phyloP scores from a whole-genome alignment of 306 rosid species.

The Pyrus pyrifolia region DNA sequence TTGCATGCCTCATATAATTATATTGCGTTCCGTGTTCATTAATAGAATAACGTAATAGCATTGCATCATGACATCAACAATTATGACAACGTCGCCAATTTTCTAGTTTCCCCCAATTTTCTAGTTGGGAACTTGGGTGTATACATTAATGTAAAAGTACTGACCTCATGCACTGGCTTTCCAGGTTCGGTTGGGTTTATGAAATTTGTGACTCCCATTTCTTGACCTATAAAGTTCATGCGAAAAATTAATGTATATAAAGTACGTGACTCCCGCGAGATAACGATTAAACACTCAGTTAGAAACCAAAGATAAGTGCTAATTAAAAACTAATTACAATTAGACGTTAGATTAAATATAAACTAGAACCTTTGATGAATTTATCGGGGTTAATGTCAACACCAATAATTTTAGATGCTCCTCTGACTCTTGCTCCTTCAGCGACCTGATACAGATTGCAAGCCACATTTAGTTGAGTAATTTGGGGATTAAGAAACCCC shows the following conservation, averaged over 20 bases:
- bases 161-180: slow-evolving; percentile 57
- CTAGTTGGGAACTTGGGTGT: neutral
- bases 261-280: no score
- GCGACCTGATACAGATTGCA: slow-evolving; percentile 42
- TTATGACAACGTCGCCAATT: no score
- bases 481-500: neutral
- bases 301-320: no score
- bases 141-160: neutral
- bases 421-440: slow-evolving; percentile 74
- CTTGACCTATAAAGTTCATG: slow-evolving; percentile 27
- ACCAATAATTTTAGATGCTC: slow-evolving; percentile 73
- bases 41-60: no score
- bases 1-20: no score
- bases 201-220: slow-evolving; percentile 62
- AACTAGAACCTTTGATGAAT: slow-evolving; percentile 6
- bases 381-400: slow-evolving; percentile 67
- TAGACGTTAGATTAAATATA: neutral
- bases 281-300: no score
- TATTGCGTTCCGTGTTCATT: no score
- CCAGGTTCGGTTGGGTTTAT: slow-evolving; percentile 54
- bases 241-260: neutral
- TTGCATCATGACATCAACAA: no score
- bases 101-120: neutral
- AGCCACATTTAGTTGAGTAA: neutral
- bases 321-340: neutral